Evolutionary conservation across 768 basidiomycete genomes (phyloP).

Genomic region (Suillus subluteus): DNA sequence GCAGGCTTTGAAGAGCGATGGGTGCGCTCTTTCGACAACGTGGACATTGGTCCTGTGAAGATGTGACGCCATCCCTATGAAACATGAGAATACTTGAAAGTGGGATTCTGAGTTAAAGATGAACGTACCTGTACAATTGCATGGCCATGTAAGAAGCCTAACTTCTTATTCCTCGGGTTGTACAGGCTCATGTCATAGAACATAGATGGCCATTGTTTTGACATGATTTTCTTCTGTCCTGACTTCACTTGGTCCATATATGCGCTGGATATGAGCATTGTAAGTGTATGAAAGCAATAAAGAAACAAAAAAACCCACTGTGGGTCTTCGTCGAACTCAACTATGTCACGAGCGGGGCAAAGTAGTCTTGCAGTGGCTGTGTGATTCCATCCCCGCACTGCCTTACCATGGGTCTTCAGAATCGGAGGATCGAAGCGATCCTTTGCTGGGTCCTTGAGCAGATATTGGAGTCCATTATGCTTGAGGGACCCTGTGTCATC

Average conservation of each 20-base stretch:
- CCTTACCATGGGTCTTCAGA: not conserved
- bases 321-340: conserved; percentile 1
- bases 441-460: conserved; percentile 2
- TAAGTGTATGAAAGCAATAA: not conserved
- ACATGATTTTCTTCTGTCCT: not conserved
- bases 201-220: not conserved
- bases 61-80: conserved; percentile 7
- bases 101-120: too few relatives aligned
- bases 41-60: conserved; percentile 4
- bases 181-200: not conserved
- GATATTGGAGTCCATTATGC: not conserved
- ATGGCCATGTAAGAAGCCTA: not conserved
- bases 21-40: not conserved
- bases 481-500: conserved; percentile 2
- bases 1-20: not conserved
- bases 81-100: too few relatives aligned
- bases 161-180: conserved; percentile 4
- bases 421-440: conserved; percentile 4
- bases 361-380: not conserved
- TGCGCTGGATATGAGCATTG: not conserved
- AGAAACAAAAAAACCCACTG: not conserved
- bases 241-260: conserved; percentile 10
- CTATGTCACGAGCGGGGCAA: not conserved
- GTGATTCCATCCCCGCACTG: conserved; percentile 4
- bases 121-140: not conserved